Evolutionary conservation across 2,329 filamentous ascomycete species (phyloP), one percentile per base, ranked within the genome.

Genomic region (Apiospora rasikravindrae): DNA sequence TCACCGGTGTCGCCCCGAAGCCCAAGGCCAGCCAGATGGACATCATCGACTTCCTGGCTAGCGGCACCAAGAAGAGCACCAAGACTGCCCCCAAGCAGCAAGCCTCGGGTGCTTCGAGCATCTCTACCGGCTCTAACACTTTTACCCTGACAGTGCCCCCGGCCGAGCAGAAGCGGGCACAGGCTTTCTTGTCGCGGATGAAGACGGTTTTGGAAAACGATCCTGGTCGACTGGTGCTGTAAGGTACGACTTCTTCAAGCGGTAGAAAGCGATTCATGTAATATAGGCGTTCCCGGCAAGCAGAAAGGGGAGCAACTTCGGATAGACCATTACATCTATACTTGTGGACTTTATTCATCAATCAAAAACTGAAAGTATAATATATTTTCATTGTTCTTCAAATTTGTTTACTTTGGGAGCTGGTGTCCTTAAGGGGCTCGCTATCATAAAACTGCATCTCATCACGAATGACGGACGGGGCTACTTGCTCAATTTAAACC

Each of bases 151-250:
- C 87, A 40, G 95, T 97, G 26, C 91, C 92, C 51, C 90, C 89
- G 83, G 90, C 89, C 11, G 96, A 99, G 81, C 93, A 95, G 88
- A 90, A 91, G 85, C 88, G 95, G 77, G 96, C 94, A 19, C 88
- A 89, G 78, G 87, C 92, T 14, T 99, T 98, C 84, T 83, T 99
- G 75, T 92, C 96, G 83, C 90, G 94, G 77, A 89, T 98, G 79
- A 98, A 98, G 90, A 84, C 88, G 66, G 91, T 96, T 37, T 83
- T 99, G 76, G 94, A 97, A 83, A 87, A 90, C 75, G 93, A 96
- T 83, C 94, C 94, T 19, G 94, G 91, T 45, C 88, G 91, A 77
- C 83, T 97, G 78, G 89, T 97, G 67, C 78, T 91, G 80, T 91
- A 61, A 64, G n/a, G 57, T 19, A 37, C 57, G 42, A 69, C 42